Evolutionary conservation across 257 asterid species (phyloP), one percentile per base, ranked within the genome.

Genomic region (Leonotis leonurus): DNA sequence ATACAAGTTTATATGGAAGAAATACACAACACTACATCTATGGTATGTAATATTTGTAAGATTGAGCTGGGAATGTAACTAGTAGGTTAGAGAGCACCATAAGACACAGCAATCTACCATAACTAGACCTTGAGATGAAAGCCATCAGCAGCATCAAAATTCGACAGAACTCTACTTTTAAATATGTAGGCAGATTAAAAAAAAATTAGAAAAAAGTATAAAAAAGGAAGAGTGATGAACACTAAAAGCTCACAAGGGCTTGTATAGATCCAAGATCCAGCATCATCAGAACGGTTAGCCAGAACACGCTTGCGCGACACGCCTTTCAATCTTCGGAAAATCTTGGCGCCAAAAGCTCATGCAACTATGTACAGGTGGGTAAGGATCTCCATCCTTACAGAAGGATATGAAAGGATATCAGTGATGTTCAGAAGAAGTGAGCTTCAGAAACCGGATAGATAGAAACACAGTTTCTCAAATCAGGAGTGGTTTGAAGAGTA

Each of bases 291-390:
- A 56, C 9, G 66, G 60, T 70, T 56, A 46, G 66, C 67, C 67
- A 64, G 66, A 22, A 33, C 0, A 55, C n/a, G 32, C n/a, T 25
- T 49, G 24, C 54, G 52, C 20, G 27, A 20, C 55, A 53, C 33
- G 69, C 74, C 62, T 53, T 53, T 70, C 53, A 30, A 65, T 60
- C 59, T 43, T 59, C 53, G 10, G 70, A 10, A 56, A 27, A 29
- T 18, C 64, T 18, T 27, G 39, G 64, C 54, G 13, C 64, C 60
- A 46, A 27, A 54, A 63, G 60, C 46, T 61, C 55, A 32, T 6
- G 68, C 68, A 24, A 69, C 18, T 70, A 70, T 70, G 39, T 63
- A 70, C 75, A 63, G 70, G 44, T 35, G 65, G 56, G 56, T 56
- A 44, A 32, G 32, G 65, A 56, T 44, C 54, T 60, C 36, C 26